Percentiles rank a stretch among this genome's conserved stretches.
Conservation (phyloP, 352 stramenopile species). For the Phytophthora lateralis region DNA sequence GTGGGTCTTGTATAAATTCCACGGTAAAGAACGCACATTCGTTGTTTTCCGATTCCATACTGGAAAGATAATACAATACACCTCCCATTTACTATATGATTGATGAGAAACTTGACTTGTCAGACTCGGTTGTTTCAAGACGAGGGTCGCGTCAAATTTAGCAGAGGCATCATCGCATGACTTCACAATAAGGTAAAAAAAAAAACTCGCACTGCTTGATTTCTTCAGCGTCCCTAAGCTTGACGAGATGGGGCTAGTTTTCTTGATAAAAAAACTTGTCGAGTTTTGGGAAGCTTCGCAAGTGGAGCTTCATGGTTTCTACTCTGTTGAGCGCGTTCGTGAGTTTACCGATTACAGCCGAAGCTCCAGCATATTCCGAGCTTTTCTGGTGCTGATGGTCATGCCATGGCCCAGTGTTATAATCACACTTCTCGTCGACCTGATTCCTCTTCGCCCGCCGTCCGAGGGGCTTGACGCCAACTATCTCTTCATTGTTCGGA, state of each 20-base stretch:
- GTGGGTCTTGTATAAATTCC: conserved; percentile 36
- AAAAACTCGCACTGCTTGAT: neutral
- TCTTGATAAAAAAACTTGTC: neutral
- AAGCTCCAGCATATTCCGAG: neutral
- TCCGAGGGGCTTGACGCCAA: conserved; percentile 3
- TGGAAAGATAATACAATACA: neutral
- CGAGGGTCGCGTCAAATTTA: no score
- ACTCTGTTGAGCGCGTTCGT: conserved; percentile 17
- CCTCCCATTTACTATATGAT: neutral
- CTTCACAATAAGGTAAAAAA: neutral
- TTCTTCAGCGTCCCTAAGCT: neutral
- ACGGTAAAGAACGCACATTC: conserved; percentile 15
- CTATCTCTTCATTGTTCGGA: conserved; percentile 18
- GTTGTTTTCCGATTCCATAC: neutral
- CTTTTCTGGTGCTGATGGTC: neutral
- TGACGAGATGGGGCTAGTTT: neutral
- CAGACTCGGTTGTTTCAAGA: no score
- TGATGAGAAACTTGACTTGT: no score
- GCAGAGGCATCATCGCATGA: neutral
- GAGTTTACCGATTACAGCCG: conserved; percentile 4
- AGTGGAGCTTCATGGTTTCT: conserved; percentile 15
- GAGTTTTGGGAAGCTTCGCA: neutral
- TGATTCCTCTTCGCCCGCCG: conserved; percentile 6
- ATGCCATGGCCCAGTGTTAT: conserved; percentile 20
- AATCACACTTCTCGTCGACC: conserved; percentile 18